Conservation (phyloP, 768 basidiomycete genomes). For the Tricholoma matsutake region DNA sequence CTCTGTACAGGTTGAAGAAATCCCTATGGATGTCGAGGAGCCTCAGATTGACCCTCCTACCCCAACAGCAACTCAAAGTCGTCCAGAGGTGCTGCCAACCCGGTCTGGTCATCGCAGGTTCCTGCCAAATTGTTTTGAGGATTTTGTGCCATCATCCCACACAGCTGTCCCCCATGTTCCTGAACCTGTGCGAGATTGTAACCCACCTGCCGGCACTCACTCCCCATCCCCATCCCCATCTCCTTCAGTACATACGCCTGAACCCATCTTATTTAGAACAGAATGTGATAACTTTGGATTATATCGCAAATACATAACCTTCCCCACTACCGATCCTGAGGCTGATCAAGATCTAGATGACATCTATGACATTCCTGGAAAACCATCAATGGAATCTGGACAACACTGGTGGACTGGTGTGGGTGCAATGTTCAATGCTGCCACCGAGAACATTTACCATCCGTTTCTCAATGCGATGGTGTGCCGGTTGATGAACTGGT, state of each 20-base stretch:
- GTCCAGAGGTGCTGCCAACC: too few relatives aligned
- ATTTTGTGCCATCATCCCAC: slow-evolving; percentile 1
- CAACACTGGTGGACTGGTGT: not conserved
- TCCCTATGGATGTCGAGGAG: too few relatives aligned
- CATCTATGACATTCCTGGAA: slow-evolving; percentile 12
- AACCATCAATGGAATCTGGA: not conserved
- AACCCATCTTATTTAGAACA: slow-evolving; percentile 9
- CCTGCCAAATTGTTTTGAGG: not conserved
- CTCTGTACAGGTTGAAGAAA: too few relatives aligned
- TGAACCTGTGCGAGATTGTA: not conserved
- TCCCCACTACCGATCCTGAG: slow-evolving; percentile 14
- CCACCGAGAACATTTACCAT: not conserved
- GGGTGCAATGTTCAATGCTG: not conserved
- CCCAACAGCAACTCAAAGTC: too few relatives aligned
- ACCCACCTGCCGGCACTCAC: not conserved
- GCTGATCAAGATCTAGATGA: slow-evolving; percentile 10
- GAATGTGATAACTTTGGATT: slow-evolving; percentile 18
- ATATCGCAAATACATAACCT: slow-evolving; percentile 17
- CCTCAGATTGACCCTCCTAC: too few relatives aligned
- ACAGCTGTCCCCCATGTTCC: slow-evolving; percentile 3
- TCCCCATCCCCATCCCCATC: slow-evolving; percentile 2
- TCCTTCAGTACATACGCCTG: not conserved
- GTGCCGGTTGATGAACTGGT: not conserved
- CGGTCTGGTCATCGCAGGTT: not conserved
- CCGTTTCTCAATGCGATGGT: not conserved